These are phyloP conservation scores for Phascolomyces articulosus DNA, from an alignment of 371 early-diverging fungal species.

Conservation along the genomic window DNA sequence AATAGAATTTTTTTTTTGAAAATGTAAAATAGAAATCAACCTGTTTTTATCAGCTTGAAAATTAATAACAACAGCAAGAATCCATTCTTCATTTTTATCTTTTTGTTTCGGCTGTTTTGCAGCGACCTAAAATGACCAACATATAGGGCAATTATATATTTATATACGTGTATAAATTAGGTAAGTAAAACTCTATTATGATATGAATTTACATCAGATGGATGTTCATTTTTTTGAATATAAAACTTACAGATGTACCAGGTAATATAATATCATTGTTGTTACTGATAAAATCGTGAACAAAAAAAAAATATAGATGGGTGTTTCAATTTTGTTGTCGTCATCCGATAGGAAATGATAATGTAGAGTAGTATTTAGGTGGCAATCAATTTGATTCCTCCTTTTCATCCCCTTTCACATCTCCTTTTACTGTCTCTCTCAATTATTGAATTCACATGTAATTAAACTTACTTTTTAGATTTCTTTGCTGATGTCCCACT, in stretches of 20 bases:
- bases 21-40: constrained; percentile 26
- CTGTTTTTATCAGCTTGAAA: constrained; percentile 68
- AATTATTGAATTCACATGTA: too few relatives aligned
- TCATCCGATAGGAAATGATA: too few relatives aligned
- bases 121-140: constrained; percentile 63
- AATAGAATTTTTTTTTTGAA: too few relatives aligned
- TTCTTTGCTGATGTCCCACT: constrained; percentile 37
- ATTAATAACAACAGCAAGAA: constrained; percentile 66
- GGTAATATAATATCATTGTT: constrained; percentile 19
- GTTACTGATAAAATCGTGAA: neutral
- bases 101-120: constrained; percentile 65
- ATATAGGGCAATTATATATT: too few relatives aligned
- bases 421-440: too few relatives aligned
- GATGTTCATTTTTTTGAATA: too few relatives aligned
- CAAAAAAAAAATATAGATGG: neutral
- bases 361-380: too few relatives aligned
- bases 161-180: too few relatives aligned
- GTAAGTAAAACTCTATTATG: too few relatives aligned
- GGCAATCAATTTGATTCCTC: too few relatives aligned
- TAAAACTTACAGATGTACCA: constrained; percentile 22
- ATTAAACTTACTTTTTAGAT: constrained; percentile 48
- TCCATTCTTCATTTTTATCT: constrained; percentile 77
- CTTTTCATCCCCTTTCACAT: too few relatives aligned
- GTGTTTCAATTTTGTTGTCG: neutral
- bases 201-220: too few relatives aligned